These are phyloP conservation scores for Pseudisothecium myosuroides DNA, from an alignment of 225 moss, liverwort and hornwort genomes.

Conservation along the genomic window DNA sequence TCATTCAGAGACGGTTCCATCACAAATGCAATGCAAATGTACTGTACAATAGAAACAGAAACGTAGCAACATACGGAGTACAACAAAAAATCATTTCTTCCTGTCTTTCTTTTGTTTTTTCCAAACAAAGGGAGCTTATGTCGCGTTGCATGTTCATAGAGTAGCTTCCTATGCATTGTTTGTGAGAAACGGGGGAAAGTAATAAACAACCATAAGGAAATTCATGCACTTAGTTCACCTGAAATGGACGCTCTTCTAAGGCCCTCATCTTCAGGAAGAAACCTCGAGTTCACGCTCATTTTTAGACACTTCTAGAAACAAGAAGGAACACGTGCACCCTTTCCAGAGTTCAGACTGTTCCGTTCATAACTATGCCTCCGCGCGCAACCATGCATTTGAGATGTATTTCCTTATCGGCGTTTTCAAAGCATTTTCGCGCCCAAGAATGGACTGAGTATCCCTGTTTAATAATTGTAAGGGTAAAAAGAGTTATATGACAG, in stretches of 20 bases:
- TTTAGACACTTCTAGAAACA: background rate
- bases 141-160: background rate
- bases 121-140: background rate
- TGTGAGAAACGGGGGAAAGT: background rate
- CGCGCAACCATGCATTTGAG: background rate
- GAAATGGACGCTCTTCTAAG: background rate
- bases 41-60: background rate
- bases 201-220: background rate
- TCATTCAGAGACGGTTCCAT: background rate
- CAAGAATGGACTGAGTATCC: background rate
- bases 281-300: background rate
- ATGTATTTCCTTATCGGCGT: background rate
- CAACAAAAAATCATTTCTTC: background rate
- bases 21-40: background rate
- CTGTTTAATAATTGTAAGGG: background rate
- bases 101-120: background rate
- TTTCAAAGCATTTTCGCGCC: background rate
- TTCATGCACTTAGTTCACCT: background rate
- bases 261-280: background rate
- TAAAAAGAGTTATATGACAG: background rate
- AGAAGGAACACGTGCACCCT: background rate
- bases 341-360: background rate
- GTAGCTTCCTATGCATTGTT: background rate
- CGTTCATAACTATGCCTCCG: background rate
- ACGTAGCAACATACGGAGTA: background rate